Evolutionary conservation across 2,329 filamentous ascomycete genomes (phyloP), one percentile per base, ranked within the genome.

Genomic region (Tolypocladium sp.): DNA sequence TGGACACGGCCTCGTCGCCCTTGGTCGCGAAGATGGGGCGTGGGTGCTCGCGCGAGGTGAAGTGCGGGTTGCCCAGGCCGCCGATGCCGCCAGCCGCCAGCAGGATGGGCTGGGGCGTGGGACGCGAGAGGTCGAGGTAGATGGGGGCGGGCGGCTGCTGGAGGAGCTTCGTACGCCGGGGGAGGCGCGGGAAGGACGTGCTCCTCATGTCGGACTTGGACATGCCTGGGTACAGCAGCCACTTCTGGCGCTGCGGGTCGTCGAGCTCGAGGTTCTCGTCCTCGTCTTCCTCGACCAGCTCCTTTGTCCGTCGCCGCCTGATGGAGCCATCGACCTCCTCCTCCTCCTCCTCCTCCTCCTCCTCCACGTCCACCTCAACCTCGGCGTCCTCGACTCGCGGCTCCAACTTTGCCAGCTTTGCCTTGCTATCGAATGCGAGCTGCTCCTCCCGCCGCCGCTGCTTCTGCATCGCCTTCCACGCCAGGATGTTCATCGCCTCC

Each of bases 21-120:
- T 86, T 89, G 1, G 92, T 96, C 7, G 93, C 94, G 71, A 92
- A 96, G 67, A 93, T 88, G 1, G 94, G 94, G 49, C 88, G 82
- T 4, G 85, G 83, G 56, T 85, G 82, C n/a, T 86, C 82, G 58
- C 87, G 87, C 5, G 90, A 89, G 38, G 90, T 84, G 69, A 97
- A 99, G 72, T 97, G 92, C 6, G 94, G 91, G 69, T 99, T 99
- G 13, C 94, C 94, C 9, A 97, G 74, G 0, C 94, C 94, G 10
- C 94, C 94, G 61, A 95, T 83, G 6, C 91, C 92, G 9, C 94
- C 94, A 0, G 91, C 88, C 1, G 91, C 90, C 13, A 99, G 83
- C 30, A 99, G 79, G 64, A 97, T 86, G 0, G 94, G 94, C 54
- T 85, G 83, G 6, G 91, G 85, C 74, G 94, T 96, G 0, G 90